Conservation (phyloP, 208 protist genomes). For the Leishmania major region DNA sequence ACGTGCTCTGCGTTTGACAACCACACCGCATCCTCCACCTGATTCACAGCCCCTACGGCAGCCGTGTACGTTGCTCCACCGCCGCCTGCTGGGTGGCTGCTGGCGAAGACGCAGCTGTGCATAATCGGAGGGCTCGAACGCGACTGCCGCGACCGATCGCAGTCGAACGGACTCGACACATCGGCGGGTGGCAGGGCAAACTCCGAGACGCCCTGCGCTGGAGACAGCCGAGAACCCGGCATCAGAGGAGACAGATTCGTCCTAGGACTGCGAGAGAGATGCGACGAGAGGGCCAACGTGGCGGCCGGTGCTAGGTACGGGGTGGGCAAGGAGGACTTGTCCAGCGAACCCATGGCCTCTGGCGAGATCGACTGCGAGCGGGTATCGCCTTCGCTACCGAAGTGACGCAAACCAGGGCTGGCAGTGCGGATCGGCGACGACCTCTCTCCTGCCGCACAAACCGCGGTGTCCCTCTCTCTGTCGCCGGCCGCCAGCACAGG, state of each 20-base stretch:
- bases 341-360: conserved; percentile 27
- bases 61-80: not conserved
- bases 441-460: conserved; percentile 4
- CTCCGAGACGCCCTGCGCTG: conserved; percentile 19
- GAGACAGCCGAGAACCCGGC: conserved; percentile 10
- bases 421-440: conserved; percentile 24
- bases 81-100: not conserved
- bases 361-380: conserved; percentile 20
- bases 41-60: conserved; percentile 3
- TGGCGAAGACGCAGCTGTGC: conserved; percentile 8
- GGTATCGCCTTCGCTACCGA: conserved; percentile 12
- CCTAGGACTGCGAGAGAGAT: conserved; percentile 14
- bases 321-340: conserved; percentile 34
- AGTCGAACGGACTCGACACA: conserved; percentile 18
- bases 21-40: conserved; percentile 28
- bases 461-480: not conserved
- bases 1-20: conserved; percentile 28
- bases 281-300: conserved; percentile 4
- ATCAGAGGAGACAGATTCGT: not conserved
- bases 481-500: not conserved
- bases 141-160: conserved; percentile 16
- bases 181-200: conserved; percentile 24
- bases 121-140: conserved; percentile 13
- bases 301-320: conserved; percentile 26
- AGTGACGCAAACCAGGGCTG: conserved; percentile 14